A percentile compares a stretch with the other conserved stretches of the same genome.
These are phyloP conservation scores for Aspergillus costaricaensis DNA, from an alignment of 2,329 filamentous ascomycete species.

Conservation along the genomic window DNA sequence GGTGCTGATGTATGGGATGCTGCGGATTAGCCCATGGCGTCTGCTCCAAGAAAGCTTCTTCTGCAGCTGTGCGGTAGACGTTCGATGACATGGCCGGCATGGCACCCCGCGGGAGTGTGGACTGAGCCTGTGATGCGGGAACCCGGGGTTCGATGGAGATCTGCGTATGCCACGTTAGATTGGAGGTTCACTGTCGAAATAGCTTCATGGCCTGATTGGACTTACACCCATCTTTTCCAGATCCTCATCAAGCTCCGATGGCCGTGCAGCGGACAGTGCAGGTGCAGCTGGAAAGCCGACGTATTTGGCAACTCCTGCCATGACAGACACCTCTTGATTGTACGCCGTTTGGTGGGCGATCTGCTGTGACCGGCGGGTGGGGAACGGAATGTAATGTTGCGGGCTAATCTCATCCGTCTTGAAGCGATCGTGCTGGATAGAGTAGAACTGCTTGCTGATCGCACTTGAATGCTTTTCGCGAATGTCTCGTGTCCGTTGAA, in stretches of 20 bases:
- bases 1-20: slow-evolving; percentile 66
- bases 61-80: slow-evolving; percentile 57
- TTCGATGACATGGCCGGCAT: slow-evolving; percentile 39
- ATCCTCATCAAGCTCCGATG: slow-evolving; percentile 79
- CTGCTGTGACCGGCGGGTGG: slow-evolving; percentile 73
- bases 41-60: slow-evolving; percentile 84
- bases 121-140: slow-evolving; percentile 28
- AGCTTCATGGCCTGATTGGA: slow-evolving; percentile 22
- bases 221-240: slow-evolving; percentile 85
- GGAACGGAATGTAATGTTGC: slow-evolving; percentile 80
- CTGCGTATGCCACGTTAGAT: slow-evolving; percentile 17
- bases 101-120: slow-evolving; percentile 31
- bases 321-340: slow-evolving; percentile 89
- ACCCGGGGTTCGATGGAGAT: slow-evolving; percentile 33
- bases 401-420: slow-evolving; percentile 75
- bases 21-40: slow-evolving; percentile 93
- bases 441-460: slow-evolving; percentile 87
- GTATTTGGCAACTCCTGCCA: slow-evolving; percentile 90
- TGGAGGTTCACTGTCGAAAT: neutral
- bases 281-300: slow-evolving; percentile 97
- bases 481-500: slow-evolving; percentile 79
- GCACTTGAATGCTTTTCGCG: slow-evolving; percentile 77
- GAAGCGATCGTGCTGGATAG: slow-evolving; percentile 85
- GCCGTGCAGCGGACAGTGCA: slow-evolving; percentile 70
- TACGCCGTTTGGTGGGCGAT: slow-evolving; percentile 85